phyloP scores from a whole-genome alignment of 345 rosid genomes.

The Aethionema arabicum region DNA sequence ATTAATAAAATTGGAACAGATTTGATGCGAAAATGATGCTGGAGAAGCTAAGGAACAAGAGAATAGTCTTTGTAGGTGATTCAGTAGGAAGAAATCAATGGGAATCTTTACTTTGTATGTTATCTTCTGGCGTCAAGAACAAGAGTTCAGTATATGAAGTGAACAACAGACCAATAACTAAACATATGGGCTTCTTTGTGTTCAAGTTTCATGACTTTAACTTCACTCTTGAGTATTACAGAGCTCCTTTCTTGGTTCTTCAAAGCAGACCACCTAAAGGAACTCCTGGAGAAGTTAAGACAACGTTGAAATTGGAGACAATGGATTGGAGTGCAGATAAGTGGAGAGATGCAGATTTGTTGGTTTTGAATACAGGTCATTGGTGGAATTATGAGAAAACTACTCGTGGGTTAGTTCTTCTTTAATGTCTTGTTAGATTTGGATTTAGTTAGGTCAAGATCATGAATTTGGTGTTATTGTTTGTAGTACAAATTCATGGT shows the following conservation, averaged over 20 bases:
- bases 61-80: constrained; percentile 87
- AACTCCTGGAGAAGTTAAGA: constrained; percentile 47
- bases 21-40: constrained; percentile 79
- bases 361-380: constrained; percentile 87
- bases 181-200: constrained; percentile 82
- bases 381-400: constrained; percentile 99
- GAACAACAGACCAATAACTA: constrained; percentile 79
- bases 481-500: too few relatives aligned
- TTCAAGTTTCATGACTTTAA: constrained; percentile 78
- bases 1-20: constrained; percentile 39
- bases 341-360: constrained; percentile 79
- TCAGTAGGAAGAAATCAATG: constrained; percentile 96
- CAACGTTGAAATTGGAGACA: constrained; percentile 73
- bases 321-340: constrained; percentile 77
- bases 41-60: constrained; percentile 73
- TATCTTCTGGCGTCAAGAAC: constrained; percentile 63
- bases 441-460: neutral
- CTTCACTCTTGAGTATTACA: constrained; percentile 84
- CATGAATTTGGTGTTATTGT: too few relatives aligned
- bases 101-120: constrained; percentile 89
- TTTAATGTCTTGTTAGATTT: constrained; percentile 5
- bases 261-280: constrained; percentile 81
- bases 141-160: constrained; percentile 73
- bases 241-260: constrained; percentile 82
- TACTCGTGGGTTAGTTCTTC: constrained; percentile 58